Base-by-base conservation (phyloP, 768 basidiomycete species). In the Podaxis sp. region DNA sequence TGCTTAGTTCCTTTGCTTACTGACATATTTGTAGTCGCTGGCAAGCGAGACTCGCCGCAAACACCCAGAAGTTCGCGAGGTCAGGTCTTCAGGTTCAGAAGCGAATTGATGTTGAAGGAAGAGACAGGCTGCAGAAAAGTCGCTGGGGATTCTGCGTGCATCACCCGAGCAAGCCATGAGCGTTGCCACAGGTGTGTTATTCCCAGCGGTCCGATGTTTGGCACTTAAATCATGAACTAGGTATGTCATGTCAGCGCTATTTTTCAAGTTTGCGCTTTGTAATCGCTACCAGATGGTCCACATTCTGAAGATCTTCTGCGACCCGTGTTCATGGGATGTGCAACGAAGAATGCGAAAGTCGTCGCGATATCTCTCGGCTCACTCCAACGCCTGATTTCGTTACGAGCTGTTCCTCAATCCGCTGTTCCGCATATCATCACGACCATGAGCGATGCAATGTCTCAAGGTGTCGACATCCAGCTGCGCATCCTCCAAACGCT, bases 401-500 rank as follows among this genome's bases (percentile, higher is more conserved):
- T 95, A 62, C 89, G 89, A 73, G 93, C 92, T 22, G 92, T 96
- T 1, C 91, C 90, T 0, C 86, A 89, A 72, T 86, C 85, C 1
- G 86, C 88, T 0, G 89, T 96, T 0, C 87, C 92, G 0, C 73
- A 85, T 38, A 91, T 98, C 56, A 83, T 99, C 68, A 84, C 76
- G 50, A 96, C 90, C 0, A 90, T 99, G 86, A 85, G 81, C 62
- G 89, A 92, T 65, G 93, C 93, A 17, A 87, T 96, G 79, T 89
- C 85, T 30, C 95, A 96, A 72, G 97, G 95, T 5, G 96, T 99
- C 33, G 97, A 99, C 71, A 97, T 98, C 28, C 97, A 99, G 72
- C 83, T 99, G 41, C 90, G 92, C 56, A 92, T 98, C 28, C 81
- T 99, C 0, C 96, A 98, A 73, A 96, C 94, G 0, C 82, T 99